These are phyloP conservation scores for Sarcomyxa edulis DNA, from an alignment of 768 basidiomycete species.

Conservation along the genomic window DNA sequence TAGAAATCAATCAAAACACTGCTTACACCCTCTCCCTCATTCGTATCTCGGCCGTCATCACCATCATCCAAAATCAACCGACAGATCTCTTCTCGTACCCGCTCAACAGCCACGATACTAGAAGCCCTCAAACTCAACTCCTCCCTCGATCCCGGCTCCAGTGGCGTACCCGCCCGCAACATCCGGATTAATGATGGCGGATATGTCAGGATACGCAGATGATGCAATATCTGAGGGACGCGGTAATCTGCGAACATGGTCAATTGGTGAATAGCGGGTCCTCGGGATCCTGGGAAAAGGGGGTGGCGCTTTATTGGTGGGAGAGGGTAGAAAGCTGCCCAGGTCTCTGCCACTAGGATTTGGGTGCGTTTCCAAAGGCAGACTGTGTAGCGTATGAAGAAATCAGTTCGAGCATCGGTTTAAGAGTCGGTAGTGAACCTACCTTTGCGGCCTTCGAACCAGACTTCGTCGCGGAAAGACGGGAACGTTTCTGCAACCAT, in stretches of 20 bases:
- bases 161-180: constrained; percentile 35
- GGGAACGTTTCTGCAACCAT: constrained; percentile 69
- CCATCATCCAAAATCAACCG: constrained; percentile 24
- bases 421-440: constrained; percentile 4
- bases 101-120: constrained; percentile 77
- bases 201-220: constrained; percentile 72
- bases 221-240: constrained; percentile 87
- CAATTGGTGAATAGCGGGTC: constrained; percentile 60
- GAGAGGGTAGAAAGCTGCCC: constrained; percentile 85
- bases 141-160: constrained; percentile 56
- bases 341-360: constrained; percentile 85
- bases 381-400: constrained; percentile 39
- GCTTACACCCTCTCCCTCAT: constrained; percentile 35
- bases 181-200: constrained; percentile 50
- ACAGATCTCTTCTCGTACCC: constrained; percentile 56
- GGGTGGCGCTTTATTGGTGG: constrained; percentile 48
- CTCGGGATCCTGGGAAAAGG: constrained; percentile 56
- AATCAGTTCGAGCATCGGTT: constrained; percentile 2
- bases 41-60: constrained; percentile 14
- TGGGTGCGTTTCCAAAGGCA: constrained; percentile 89
- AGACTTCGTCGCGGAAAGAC: constrained; percentile 67
- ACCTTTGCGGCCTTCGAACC: constrained; percentile 58
- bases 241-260: constrained; percentile 96
- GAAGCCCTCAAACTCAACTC: constrained; percentile 79
- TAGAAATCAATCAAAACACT: constrained; percentile 90